Evolutionary conservation across 1,284 basidiomycete species (phyloP).

Genomic region (Wolfiporia cocos): DNA sequence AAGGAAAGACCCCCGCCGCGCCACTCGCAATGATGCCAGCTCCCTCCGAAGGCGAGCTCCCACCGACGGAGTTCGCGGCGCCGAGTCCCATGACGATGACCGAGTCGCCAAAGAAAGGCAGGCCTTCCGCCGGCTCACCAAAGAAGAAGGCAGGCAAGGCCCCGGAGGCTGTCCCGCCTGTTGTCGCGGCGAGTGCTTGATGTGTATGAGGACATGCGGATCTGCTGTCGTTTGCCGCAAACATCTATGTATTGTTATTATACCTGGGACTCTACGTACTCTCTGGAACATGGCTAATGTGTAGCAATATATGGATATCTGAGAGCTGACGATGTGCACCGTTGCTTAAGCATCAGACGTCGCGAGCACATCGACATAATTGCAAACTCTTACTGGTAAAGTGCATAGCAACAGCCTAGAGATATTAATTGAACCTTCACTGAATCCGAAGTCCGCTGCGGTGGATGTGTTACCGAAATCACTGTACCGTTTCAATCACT

Average conservation of each 20-base stretch:
- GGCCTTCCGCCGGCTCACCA: slow-evolving; percentile 22
- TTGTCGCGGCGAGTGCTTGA: slow-evolving; percentile 49
- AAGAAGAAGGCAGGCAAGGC: slow-evolving; percentile 26
- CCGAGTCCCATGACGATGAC: slow-evolving; percentile 10
- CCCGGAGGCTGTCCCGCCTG: slow-evolving; percentile 35
- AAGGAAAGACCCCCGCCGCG: slow-evolving; percentile 21
- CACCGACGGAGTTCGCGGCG: slow-evolving; percentile 8
- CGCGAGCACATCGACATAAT: background rate
- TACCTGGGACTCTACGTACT: slow-evolving; percentile 3
- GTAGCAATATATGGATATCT: slow-evolving; percentile 1
- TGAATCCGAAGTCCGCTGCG: too few species aligned
- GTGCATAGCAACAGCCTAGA: too few species aligned
- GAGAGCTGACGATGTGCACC: too few species aligned
- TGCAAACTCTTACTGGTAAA: background rate
- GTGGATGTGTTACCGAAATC: too few species aligned
- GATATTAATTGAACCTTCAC: too few species aligned
- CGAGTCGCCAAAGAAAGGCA: slow-evolving; percentile 23
- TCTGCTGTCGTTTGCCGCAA: background rate
- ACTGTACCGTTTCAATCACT: too few species aligned
- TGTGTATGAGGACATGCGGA: background rate
- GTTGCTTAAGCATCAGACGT: background rate
- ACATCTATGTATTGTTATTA: background rate
- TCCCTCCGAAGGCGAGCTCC: slow-evolving; percentile 1
- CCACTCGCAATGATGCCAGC: slow-evolving; percentile 2
- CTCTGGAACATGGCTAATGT: slow-evolving; percentile 1